Evolutionary conservation across 768 basidiomycete genomes (phyloP), one percentile per base, ranked within the genome.

Genomic region (Tricholoma sp.): DNA sequence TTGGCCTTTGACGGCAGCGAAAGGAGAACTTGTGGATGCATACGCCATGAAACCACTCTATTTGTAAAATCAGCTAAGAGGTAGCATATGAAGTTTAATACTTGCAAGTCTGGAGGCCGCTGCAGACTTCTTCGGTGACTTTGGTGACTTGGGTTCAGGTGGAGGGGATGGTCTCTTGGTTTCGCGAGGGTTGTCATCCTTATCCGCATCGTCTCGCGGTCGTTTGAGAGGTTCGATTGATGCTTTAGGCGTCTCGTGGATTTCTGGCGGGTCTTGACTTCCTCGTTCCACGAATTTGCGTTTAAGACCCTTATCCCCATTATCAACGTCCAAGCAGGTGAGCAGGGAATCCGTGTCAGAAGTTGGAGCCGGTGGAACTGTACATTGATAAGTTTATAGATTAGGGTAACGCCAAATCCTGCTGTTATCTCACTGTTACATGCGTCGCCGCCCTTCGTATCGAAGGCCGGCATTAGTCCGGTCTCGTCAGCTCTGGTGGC

Each of bases 31-130:
- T 10, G 82, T 74, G 2, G 88, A 85, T 11, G 89, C 89, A 63
- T 90, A 92, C 2, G 88, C 86, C 80, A 86, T 84, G 69, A 92
- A 92, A 22, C 89, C 89, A 54, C 81, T 74, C 87, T 88, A 47
- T 52, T 31, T 59, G 53, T 56, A n/a, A 29, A 7, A 61, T 51
- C 51, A 55, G 50, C 59, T 50, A 57, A 60, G 54, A 57, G 57
- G 35, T 3, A 19, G n/a, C 11, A 8, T 16, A 9, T 34, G 14
- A 35, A 24, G 45, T 18, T 10, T 49, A 19, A 49, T 34, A 75
- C 80, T 58, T 62, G 85, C 85, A 56, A 76, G 63, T 71, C 84
- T 79, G 19, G 77, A 69, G 54, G 73, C 27, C 22, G 50, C 24
- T 2, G 19, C 62, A 4, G 76, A 37, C 43, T 59, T 60, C 58